phyloP scores from a whole-genome alignment of 2,329 filamentous ascomycete genomes.

The Alternaria viburni region DNA sequence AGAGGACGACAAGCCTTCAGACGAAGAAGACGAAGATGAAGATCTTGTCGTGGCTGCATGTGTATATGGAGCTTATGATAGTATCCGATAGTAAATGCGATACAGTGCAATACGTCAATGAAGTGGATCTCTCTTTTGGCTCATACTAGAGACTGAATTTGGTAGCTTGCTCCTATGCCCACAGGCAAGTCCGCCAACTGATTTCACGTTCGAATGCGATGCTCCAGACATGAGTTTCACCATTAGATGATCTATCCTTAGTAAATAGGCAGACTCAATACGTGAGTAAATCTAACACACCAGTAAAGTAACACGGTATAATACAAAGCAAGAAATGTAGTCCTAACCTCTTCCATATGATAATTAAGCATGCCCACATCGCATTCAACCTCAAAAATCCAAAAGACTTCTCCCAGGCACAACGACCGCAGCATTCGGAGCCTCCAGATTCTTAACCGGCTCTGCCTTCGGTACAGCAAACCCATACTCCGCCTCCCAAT shows the following conservation, averaged over 20 bases:
- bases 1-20: background rate
- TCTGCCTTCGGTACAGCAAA: constrained; percentile 1
- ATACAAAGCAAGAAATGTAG: background rate
- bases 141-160: too few species aligned
- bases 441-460: background rate
- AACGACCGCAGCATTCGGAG: background rate
- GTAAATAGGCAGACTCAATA: background rate
- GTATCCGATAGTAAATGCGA: too few species aligned
- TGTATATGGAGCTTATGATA: too few species aligned
- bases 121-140: too few species aligned
- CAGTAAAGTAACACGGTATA: background rate
- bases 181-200: too few species aligned
- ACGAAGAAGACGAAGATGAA: background rate
- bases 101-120: too few species aligned
- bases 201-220: background rate
- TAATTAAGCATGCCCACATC: too few species aligned
- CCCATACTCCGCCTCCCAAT: constrained; percentile 13
- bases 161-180: too few species aligned
- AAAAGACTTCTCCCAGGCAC: constrained; percentile 1
- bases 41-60: too few species aligned
- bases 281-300: background rate
- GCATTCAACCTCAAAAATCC: background rate
- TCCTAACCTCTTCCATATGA: background rate
- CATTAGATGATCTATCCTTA: background rate
- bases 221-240: background rate